Evolutionary conservation across 2,329 filamentous ascomycete genomes (phyloP).

Genomic region (Apiospora phragmitis): DNA sequence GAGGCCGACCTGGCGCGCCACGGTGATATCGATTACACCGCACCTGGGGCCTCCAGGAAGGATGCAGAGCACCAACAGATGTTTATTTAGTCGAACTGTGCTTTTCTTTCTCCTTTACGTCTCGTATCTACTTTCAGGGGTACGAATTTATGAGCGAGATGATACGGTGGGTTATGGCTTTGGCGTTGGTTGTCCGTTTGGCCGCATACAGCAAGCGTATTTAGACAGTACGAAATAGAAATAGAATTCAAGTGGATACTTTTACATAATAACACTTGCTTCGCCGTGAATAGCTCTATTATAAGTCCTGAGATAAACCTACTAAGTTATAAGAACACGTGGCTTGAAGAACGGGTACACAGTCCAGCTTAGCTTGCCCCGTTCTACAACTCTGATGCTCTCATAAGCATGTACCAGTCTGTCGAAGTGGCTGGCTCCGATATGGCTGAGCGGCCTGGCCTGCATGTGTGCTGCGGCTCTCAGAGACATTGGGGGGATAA

Average conservation of each 20-base stretch:
- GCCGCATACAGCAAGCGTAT: background rate
- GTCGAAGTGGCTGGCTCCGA: background rate
- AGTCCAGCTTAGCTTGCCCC: no score
- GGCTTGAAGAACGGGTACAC: no score
- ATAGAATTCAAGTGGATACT: background rate
- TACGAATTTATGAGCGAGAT: background rate
- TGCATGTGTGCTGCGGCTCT: background rate
- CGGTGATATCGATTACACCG: constrained; percentile 21
- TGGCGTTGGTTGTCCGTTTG: background rate
- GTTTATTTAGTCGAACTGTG: constrained; percentile 15
- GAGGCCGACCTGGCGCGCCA: constrained; percentile 26
- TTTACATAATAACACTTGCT: background rate
- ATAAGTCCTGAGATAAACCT: no score
- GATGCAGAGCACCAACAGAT: constrained; percentile 16
- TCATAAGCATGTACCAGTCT: no score
- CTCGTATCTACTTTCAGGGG: background rate
- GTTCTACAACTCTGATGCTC: no score
- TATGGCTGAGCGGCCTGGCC: background rate
- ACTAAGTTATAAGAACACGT: no score
- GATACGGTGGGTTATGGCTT: background rate
- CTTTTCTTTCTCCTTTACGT: background rate
- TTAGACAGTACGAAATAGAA: background rate
- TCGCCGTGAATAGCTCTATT: no score
- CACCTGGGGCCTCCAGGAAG: constrained; percentile 18
- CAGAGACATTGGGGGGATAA: background rate